A percentile compares a stretch with the other conserved stretches of the same genome.
These are phyloP conservation scores for Quercus parvula DNA, from an alignment of 306 rosid genomes.

Conservation along the genomic window DNA sequence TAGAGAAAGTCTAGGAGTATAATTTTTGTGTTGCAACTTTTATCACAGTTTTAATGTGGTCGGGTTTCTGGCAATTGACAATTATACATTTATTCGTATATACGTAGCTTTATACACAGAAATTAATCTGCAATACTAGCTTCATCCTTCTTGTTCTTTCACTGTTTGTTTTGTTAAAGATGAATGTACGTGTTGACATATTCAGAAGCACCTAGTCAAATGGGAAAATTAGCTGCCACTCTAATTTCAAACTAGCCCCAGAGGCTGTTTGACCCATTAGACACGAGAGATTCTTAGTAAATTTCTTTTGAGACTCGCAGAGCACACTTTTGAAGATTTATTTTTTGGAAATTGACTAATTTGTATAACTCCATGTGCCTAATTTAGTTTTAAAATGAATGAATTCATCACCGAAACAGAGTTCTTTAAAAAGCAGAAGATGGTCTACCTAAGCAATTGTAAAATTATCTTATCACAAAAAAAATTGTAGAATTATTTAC, in stretches of 20 bases:
- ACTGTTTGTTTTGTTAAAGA: neutral
- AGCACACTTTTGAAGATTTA: too few species aligned
- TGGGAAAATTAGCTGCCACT: neutral
- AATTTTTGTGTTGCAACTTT: too few species aligned
- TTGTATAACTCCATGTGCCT: neutral
- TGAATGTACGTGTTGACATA: neutral
- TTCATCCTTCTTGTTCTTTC: neutral
- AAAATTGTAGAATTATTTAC: too few species aligned
- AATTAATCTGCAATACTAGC: too few species aligned
- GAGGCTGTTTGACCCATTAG: neutral
- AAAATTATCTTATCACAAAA: neutral
- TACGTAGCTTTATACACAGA: too few species aligned
- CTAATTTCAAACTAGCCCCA: neutral
- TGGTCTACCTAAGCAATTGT: neutral
- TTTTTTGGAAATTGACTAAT: too few species aligned
- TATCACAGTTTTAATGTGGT: too few species aligned
- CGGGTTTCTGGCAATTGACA: too few species aligned
- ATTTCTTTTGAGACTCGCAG: neutral
- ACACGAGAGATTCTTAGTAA: neutral
- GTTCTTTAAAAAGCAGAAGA: neutral
- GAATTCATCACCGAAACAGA: neutral
- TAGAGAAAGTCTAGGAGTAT: too few species aligned
- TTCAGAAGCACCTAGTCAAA: neutral
- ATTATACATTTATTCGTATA: too few species aligned
- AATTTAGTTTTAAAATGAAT: neutral